Conservation (phyloP, 768 basidiomycete genomes). For the Leccinum truebloodii region DNA sequence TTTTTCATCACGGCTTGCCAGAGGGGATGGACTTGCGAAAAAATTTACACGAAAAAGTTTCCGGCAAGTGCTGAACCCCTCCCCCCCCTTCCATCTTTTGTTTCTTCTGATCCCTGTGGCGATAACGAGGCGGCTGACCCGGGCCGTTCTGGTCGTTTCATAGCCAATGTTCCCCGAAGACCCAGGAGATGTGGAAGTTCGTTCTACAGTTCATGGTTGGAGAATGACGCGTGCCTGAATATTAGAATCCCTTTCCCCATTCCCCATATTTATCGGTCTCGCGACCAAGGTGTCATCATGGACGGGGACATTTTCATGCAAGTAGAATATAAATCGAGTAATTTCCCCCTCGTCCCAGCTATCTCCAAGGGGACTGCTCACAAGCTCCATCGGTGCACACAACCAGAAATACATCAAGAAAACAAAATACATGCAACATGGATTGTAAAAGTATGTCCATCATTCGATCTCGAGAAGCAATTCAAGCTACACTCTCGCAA, state of each 20-base stretch:
- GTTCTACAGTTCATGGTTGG: conserved; percentile 89
- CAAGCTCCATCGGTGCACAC: not conserved
- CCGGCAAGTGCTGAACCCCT: conserved; percentile 51
- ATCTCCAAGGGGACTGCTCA: not conserved
- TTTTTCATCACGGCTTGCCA: conserved; percentile 71
- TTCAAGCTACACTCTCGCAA: not conserved
- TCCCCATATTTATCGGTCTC: not conserved
- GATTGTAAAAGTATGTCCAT: not conserved
- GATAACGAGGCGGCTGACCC: not conserved
- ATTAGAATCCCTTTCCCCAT: too few species aligned
- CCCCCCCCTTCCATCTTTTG: not conserved
- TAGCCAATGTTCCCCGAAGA: conserved; percentile 93
- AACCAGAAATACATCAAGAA: not conserved
- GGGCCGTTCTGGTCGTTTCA: conserved; percentile 1
- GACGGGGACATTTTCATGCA: not conserved
- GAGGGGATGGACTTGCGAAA: conserved; percentile 71
- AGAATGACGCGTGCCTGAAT: conserved; percentile 38
- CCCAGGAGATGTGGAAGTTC: conserved; percentile 70
- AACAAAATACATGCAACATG: not conserved
- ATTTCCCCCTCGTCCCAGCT: not conserved
- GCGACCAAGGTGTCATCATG: not conserved
- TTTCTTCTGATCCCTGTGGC: not conserved
- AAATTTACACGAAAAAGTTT: conserved; percentile 63
- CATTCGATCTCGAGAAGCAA: not conserved
- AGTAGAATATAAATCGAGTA: not conserved